Evolutionary conservation across 257 asterid species (phyloP).

Genomic region (Solanum arcanum): DNA sequence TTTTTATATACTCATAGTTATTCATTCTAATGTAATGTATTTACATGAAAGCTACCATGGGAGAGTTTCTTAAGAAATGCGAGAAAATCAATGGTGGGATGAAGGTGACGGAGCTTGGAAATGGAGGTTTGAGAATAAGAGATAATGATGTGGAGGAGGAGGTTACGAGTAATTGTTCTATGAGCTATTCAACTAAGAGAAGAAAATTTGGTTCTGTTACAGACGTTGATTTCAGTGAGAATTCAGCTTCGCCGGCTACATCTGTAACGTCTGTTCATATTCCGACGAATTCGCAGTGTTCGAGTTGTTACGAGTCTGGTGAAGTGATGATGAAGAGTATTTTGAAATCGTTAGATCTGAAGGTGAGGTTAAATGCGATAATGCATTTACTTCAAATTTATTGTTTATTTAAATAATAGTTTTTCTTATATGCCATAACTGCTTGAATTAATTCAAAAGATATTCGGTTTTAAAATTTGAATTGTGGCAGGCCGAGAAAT

Average conservation of each 20-base stretch:
- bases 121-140: conserved; percentile 1
- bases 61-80: conserved; percentile 20
- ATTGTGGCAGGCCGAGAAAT: conserved; percentile 26
- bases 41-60: conserved; percentile 3
- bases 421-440: neutral
- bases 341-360: conserved; percentile 54
- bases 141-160: conserved; percentile 22
- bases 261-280: conserved; percentile 15
- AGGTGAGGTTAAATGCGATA: conserved; percentile 32
- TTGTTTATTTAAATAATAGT: neutral
- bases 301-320: conserved; percentile 10
- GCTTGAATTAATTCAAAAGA: neutral
- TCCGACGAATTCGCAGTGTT: conserved; percentile 4
- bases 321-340: conserved; percentile 15
- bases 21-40: neutral
- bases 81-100: conserved; percentile 7
- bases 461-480: conserved; percentile 24
- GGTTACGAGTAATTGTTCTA: conserved; percentile 8
- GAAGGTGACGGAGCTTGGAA: neutral
- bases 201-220: conserved; percentile 27
- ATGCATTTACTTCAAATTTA: neutral
- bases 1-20: neutral
- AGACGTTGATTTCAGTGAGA: conserved; percentile 16
- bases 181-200: conserved; percentile 31
- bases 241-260: conserved; percentile 30